Evolutionary conservation across 2,329 filamentous ascomycete genomes (phyloP).

Genomic region (Trichoderma sp.): DNA sequence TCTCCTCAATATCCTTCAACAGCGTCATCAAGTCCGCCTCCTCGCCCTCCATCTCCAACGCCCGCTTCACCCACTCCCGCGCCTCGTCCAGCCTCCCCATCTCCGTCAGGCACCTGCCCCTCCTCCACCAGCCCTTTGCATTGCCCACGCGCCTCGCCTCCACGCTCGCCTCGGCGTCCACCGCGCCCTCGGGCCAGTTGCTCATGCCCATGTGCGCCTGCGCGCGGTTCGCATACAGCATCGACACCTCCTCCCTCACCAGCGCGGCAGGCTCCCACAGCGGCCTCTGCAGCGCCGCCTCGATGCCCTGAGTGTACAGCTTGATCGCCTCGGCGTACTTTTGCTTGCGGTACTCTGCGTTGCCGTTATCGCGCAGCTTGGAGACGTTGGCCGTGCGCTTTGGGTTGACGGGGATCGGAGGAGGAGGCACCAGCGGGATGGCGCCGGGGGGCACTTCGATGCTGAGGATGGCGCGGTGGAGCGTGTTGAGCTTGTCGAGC

Average conservation of each 20-base stretch:
- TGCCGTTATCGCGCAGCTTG: constrained; percentile 89
- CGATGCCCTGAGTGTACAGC: constrained; percentile 81
- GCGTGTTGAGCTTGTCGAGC: constrained; percentile 72
- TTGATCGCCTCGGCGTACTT: constrained; percentile 74
- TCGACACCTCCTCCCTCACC: constrained; percentile 80
- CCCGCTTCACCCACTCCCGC: constrained; percentile 72
- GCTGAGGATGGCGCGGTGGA: constrained; percentile 73
- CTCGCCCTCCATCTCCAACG: constrained; percentile 79
- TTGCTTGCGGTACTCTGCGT: constrained; percentile 77
- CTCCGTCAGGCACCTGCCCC: constrained; percentile 82
- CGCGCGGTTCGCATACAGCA: constrained; percentile 81
- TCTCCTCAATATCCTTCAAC: constrained; percentile 61
- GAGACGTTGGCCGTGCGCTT: constrained; percentile 85
- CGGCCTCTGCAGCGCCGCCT: constrained; percentile 83
- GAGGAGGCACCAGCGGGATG: constrained; percentile 71
- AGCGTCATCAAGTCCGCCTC: constrained; percentile 64
- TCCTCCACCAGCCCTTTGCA: constrained; percentile 91
- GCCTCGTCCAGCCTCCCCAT: constrained; percentile 89
- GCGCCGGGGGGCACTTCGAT: constrained; percentile 51
- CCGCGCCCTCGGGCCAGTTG: constrained; percentile 81
- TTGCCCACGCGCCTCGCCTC: constrained; percentile 86
- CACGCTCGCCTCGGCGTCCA: constrained; percentile 85
- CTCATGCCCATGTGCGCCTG: constrained; percentile 85
- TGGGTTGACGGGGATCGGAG: constrained; percentile 87
- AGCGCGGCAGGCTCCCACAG: constrained; percentile 85